Evolutionary conservation across 108 stramenopile genomes (phyloP), one percentile per base, ranked within the genome.

Genomic region (Pseudonitzschia delicatissima): DNA sequence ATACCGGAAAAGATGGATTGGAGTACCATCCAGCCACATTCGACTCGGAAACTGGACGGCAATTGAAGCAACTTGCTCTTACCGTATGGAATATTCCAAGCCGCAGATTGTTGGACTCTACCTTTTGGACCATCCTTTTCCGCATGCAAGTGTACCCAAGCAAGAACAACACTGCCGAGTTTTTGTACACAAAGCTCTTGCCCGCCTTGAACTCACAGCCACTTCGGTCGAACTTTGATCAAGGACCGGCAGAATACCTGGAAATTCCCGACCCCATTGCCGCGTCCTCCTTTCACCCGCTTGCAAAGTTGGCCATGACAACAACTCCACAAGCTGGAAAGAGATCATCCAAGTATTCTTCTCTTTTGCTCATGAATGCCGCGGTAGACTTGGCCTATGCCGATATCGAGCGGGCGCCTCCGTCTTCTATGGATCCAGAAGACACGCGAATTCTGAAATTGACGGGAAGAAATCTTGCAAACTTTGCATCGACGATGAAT

Each of bases 131-230:
- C 1, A 34, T 95, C 68, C 75, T 95, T 8, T 95, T 95, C 77
- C 82, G 94, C 13, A 87, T 95, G 87, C 94, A 95, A 62, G 87
- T 95, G 12, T 95, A 95, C 55, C 94, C 94, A 3, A 79, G 77
- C 33, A 88, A 79, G 44, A 87, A 82, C 63, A 92, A 95, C 69
- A 79, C 74, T 51, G 89, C 94, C 9, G 77, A 79, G 31, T 85
- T 95, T 66, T 59, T 95, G 44, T 95, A 95, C 76, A 90, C 91
- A 3, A 87, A 87, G 58, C 78, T 95, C 11, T 71, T 95, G 57
- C 86, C 94, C 1, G 74, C 85, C 5, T 64, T 95, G 70, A 95
- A 95, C 52, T 80, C 87, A 3, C 79, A 84, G 27, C 91, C 94
- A 20, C 77, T 95, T 11, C 63, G 82, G 45, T 88, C 89, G 5